These are phyloP conservation scores for Pichia pseudocactophila DNA, from an alignment of 805 yeast species.

Conservation along the genomic window DNA sequence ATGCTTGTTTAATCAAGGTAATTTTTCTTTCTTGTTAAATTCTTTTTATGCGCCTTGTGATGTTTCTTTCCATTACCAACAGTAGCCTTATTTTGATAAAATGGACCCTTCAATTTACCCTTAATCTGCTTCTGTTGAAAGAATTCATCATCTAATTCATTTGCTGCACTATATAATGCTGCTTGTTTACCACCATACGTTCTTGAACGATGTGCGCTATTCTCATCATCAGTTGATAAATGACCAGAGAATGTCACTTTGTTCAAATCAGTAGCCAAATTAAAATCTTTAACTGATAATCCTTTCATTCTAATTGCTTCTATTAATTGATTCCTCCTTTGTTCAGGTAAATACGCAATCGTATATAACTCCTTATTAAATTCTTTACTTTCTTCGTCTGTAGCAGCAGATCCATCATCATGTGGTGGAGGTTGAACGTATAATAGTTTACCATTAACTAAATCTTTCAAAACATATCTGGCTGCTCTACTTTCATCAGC, in stretches of 20 bases:
- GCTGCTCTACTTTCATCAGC: conserved; percentile 96
- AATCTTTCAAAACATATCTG: conserved; percentile 85
- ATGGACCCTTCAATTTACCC: conserved; percentile 63
- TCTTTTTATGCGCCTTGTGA: conserved; percentile 38
- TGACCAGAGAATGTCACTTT: conserved; percentile 76
- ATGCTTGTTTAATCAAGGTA: neutral
- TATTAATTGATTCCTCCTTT: conserved; percentile 62
- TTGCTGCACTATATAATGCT: conserved; percentile 67
- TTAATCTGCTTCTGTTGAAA: conserved; percentile 58
- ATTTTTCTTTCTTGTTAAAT: conserved; percentile 4
- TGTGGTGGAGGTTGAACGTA: conserved; percentile 86
- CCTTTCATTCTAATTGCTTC: conserved; percentile 54
- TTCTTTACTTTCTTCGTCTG: conserved; percentile 43
- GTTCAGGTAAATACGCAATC: conserved; percentile 55
- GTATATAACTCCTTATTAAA: conserved; percentile 75
- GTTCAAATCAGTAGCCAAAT: conserved; percentile 59
- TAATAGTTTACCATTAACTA: conserved; percentile 82
- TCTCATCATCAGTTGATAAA: conserved; percentile 40
- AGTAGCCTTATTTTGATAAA: conserved; percentile 45
- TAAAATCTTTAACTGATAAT: conserved; percentile 42
- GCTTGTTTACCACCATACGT: conserved; percentile 78
- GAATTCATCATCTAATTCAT: conserved; percentile 78
- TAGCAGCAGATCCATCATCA: conserved; percentile 44
- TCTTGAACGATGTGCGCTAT: conserved; percentile 36
- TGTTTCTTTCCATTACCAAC: conserved; percentile 72